Base-by-base conservation (phyloP, 2,329 filamentous ascomycete genomes). In the Bipolaris victoriae region DNA sequence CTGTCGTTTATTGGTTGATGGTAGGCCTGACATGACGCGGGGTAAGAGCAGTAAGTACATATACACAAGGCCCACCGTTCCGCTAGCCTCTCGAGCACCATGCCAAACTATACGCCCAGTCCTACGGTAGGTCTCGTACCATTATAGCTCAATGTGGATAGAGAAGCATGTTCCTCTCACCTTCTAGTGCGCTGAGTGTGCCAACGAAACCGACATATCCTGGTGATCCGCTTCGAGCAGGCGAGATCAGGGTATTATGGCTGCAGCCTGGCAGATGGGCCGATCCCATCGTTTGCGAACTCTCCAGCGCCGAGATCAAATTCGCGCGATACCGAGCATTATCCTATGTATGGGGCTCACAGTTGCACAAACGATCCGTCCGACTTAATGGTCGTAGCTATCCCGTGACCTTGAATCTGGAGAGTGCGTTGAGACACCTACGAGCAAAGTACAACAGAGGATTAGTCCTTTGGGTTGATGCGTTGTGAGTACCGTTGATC, bases 381-480 rank as follows among this genome's bases (percentile, higher is more conserved):
- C 31, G 13, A 6, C 35, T 65, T 0, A 41, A 62, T 16, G 55
- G 56, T 0, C 16, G 24, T 11, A 5, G 3, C 0, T 62, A 57
- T 29, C 36, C 47, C 3, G 60, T 59, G 1, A 67, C 64, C 1
- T 16, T 56, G 26, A 67, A 65, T 41, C 58, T 70, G 16, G 49
- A 62, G 16, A 43, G 44, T 20, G 61, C 62, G 9, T 33, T 67
- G 3, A 41, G 20, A 20, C 60, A 66, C 20, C 22, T 64, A 6
- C 57, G 64, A 20, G 40, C 53, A 13, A 46, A 10, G 33, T 53
- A 46, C 26, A 33, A 50, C 3, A n/a, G 51, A 15, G 55, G 40
- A 2, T 9, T 63, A 0, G 10, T 47, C 3, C 31, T 69, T 0
- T 68, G 65, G 63, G 37, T 66, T 1, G 67, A 70, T 52, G 65